Conservation (phyloP, 2,329 filamentous ascomycete species). For the Neonectria faginata region DNA sequence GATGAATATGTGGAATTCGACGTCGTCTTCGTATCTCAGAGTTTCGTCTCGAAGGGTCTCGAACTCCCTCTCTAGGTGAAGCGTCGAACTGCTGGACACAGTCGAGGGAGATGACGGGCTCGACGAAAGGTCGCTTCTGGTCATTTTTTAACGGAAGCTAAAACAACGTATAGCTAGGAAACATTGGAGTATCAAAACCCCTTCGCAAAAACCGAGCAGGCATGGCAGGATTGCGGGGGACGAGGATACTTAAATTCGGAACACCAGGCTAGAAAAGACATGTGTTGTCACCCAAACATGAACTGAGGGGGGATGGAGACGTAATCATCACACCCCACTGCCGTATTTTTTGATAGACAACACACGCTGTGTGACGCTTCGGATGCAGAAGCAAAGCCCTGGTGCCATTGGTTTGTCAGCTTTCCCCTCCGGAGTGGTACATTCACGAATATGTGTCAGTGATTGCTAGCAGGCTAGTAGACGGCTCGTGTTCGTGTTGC, state of each 20-base stretch:
- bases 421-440: slow-evolving; percentile 38
- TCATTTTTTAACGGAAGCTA: slow-evolving; percentile 27
- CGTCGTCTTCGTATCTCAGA: slow-evolving; percentile 43
- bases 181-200: not conserved
- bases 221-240: slow-evolving; percentile 6
- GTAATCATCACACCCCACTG: slow-evolving; percentile 17
- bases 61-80: slow-evolving; percentile 41
- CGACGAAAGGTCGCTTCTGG: slow-evolving; percentile 32
- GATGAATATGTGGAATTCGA: slow-evolving; percentile 44
- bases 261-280: slow-evolving; percentile 20
- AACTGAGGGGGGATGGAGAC: slow-evolving; percentile 6
- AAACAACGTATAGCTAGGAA: not conserved
- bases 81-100: slow-evolving; percentile 36
- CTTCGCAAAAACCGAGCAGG: not conserved
- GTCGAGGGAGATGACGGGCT: slow-evolving; percentile 35
- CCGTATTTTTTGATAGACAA: slow-evolving; percentile 29
- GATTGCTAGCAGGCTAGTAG: slow-evolving; percentile 12
- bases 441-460: slow-evolving; percentile 28
- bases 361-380: slow-evolving; percentile 33
- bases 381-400: slow-evolving; percentile 11
- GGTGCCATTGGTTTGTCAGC: slow-evolving; percentile 38
- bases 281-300: slow-evolving; percentile 8
- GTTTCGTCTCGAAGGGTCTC: slow-evolving; percentile 39
- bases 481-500: slow-evolving; percentile 27
- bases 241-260: slow-evolving; percentile 17